These are phyloP conservation scores for Penicillium lividum DNA, from an alignment of 495 filamentous ascomycete genomes.

Conservation along the genomic window DNA sequence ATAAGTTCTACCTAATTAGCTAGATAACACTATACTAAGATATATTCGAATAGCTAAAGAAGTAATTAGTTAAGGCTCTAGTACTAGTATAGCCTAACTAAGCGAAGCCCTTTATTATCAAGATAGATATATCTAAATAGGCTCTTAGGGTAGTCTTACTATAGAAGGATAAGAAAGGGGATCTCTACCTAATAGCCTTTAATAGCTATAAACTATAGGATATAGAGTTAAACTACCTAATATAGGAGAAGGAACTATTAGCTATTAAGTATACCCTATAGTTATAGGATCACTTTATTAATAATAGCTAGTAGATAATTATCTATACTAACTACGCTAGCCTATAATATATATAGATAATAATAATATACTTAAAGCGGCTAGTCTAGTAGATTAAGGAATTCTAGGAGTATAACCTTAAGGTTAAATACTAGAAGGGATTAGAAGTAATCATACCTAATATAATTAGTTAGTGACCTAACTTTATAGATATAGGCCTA, in stretches of 20 bases:
- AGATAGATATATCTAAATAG: not conserved
- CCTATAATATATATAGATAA: not conserved
- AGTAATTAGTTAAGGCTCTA: not conserved
- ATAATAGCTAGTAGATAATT: not conserved
- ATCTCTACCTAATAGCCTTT: not conserved
- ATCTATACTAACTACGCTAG: not conserved
- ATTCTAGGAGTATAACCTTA: not conserved
- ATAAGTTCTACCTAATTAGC: not conserved
- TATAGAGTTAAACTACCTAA: too few species aligned
- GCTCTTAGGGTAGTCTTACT: not conserved
- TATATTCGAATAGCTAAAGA: not conserved
- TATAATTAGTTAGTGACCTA: too few species aligned
- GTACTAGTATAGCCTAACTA: not conserved
- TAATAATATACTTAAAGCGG: not conserved
- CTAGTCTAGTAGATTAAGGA: not conserved
- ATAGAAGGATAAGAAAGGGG: not conserved
- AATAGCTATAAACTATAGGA: too few species aligned
- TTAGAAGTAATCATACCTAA: not conserved
- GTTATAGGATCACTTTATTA: too few species aligned
- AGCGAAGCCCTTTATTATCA: not conserved
- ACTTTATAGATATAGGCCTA: too few species aligned
- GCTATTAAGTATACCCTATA: too few species aligned
- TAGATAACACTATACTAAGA: not conserved
- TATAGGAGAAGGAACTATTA: too few species aligned
- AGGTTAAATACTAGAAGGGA: not conserved